phyloP scores from a whole-genome alignment of 805 yeast genomes.

The Pichia rugopelliculosa region DNA sequence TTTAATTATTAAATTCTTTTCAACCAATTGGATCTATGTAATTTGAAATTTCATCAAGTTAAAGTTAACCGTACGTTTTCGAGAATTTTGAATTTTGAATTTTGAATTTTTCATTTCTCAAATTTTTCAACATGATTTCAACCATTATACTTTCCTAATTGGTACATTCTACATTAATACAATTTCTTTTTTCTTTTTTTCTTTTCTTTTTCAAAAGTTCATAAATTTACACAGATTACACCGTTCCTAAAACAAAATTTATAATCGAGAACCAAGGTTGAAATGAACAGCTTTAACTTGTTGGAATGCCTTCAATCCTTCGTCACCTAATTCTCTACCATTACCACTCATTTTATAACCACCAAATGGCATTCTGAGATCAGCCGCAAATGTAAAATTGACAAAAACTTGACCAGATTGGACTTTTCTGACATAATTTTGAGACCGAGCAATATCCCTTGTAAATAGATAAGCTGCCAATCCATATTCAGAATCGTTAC shows the following conservation, averaged over 20 bases:
- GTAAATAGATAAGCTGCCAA: slow-evolving; percentile 91
- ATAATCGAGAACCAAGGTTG: slow-evolving; percentile 26
- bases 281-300: slow-evolving; percentile 79
- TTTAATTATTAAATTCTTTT: neutral
- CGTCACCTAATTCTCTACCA: slow-evolving; percentile 90
- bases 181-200: too few species aligned
- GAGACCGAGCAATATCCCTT: slow-evolving; percentile 61
- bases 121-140: neutral
- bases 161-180: too few species aligned
- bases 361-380: slow-evolving; percentile 85
- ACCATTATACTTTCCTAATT: neutral
- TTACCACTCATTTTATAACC: slow-evolving; percentile 87
- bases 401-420: slow-evolving; percentile 90
- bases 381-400: slow-evolving; percentile 85
- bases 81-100: neutral
- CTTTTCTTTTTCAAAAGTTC: neutral
- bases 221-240: neutral
- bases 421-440: slow-evolving; percentile 64
- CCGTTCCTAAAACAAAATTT: neutral
- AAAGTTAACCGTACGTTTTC: neutral
- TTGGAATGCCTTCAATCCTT: slow-evolving; percentile 78
- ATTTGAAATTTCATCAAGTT: neutral
- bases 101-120: neutral
- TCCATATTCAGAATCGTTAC: slow-evolving; percentile 81
- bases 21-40: neutral